A percentile compares a stretch with the other conserved stretches of the same genome.
Conservation (phyloP, 129 eudicot species). For the Helianthus tuberosus region DNA sequence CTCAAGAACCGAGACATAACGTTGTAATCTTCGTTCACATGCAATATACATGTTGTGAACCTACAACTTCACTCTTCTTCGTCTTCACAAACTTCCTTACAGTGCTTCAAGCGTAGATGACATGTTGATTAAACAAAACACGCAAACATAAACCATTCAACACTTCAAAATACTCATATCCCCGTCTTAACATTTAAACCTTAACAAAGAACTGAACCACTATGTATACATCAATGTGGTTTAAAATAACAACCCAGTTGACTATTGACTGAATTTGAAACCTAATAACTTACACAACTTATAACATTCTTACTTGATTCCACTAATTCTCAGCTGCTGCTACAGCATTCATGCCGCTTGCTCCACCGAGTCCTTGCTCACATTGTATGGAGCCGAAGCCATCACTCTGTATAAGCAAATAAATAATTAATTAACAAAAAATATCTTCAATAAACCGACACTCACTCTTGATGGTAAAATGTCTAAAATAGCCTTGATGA, state of each 20-base stretch:
- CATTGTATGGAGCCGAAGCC: constrained; percentile 57
- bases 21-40: background rate
- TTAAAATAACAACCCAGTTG: constrained; percentile 8
- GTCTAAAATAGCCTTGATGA: background rate
- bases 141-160: constrained; percentile 15
- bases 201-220: constrained; percentile 30
- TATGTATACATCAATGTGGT: constrained; percentile 47
- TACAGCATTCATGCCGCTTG: constrained; percentile 22
- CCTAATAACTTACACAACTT: constrained; percentile 36
- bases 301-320: constrained; percentile 22
- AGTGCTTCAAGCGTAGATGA: background rate
- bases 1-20: background rate
- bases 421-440: background rate
- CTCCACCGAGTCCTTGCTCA: constrained; percentile 40
- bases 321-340: constrained; percentile 27
- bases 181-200: constrained; percentile 6
- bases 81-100: background rate
- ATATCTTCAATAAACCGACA: background rate
- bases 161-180: constrained; percentile 22
- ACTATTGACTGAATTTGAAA: constrained; percentile 17
- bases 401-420: constrained; percentile 43
- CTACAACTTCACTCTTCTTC: background rate
- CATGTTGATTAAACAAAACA: background rate
- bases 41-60: background rate
- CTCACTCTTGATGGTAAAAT: background rate